Evolutionary conservation across 2,329 filamentous ascomycete species (phyloP), one percentile per base, ranked within the genome.

Genomic region (Blastomyces percursus): DNA sequence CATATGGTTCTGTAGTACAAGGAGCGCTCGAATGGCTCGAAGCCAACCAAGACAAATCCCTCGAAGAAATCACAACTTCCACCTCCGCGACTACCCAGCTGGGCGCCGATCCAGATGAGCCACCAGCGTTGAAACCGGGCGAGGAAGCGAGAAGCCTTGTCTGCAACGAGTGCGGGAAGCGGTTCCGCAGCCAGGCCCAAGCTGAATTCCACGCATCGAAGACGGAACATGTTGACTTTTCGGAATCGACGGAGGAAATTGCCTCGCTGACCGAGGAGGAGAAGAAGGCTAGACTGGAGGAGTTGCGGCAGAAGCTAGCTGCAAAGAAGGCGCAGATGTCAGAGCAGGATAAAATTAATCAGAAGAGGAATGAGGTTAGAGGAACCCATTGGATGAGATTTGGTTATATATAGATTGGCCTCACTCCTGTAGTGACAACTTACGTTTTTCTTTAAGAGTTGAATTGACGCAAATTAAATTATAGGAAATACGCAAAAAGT

Each of bases 141-240:
- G 85, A 87, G 70, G 80, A 84, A 62, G 89, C 91, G 62, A 84
- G 86, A 71, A 96, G 91, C 58, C 84, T 97, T 62, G 83, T 95
- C 59, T 99, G 94, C 82, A 94, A 96, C 67, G 93, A 96, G 62
- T 99, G 94, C 72, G 88, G 89, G 72, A 96, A 96, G 82, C 88
- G 86, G 73, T 95, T 99, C 77, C 84, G 90, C 68, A 90, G 85
- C 70, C 84, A 88, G 67, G 86, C 86, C 32, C 85, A 93, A 67
- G 94, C 92, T 11, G 88, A 93, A 70, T 96, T 91, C 73, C 94
- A 99, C 73, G 94, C 91, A 40, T 85, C 85, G 70, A 96, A 96
- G 78, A 93, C 90, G 78, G 89, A 90, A 58, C 94, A 99, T 75
- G 85, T 86, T 56, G 89, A 96, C 75, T 99, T 99, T 73, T 84